Base-by-base conservation (phyloP, 2,329 filamentous ascomycete species). In the Hyphodiscus sp. region DNA sequence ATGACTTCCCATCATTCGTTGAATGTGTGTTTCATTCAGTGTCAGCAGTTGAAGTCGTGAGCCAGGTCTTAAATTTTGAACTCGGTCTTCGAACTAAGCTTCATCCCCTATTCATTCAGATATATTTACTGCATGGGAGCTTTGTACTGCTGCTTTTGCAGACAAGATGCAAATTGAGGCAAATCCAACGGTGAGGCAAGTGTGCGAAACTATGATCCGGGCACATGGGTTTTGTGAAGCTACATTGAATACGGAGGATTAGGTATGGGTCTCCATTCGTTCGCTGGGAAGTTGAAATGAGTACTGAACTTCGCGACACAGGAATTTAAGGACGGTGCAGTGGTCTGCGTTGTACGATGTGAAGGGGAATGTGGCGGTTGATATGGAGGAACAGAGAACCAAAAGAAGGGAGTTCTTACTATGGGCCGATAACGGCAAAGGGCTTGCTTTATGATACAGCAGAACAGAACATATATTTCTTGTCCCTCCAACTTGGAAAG, bases 291-390 rank as follows among this genome's bases (percentile, higher is more conserved):
- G 16, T 11, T 3, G 20, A 45, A 20, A 45, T 19, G 18, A 23
- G 48, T 43, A 33, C 26, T 23, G 41, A 44, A 29, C n/a, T 30
- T 9, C 16, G n/a, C 9, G 26, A 20, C 7, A 78, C 75, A 73
- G 76, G 66, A 79, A 79, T 57, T 80, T 80, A 61, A 72, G 77
- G 29, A 78, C 77, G 58, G 76, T 80, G 0, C 70, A 81, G 56
- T 65, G 75, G 10, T 74, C 73, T 1, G 76, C 74, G 13, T 62
- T 77, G n/a, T 74, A 75, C 47, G 72, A 73, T 55, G 74, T 74
- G 1, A 70, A 85, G 23, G 49, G 49, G 7, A 44, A 29, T 30
- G 41, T 33, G 9, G 20, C 29, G 5, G 33, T 45, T 44, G 41
- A 45, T 18, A 45, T 33, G 10, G 49, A 50, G 42, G 49, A 50